phyloP scores from a whole-genome alignment of 2,329 filamentous ascomycete species.

The Cladosporium velox region DNA sequence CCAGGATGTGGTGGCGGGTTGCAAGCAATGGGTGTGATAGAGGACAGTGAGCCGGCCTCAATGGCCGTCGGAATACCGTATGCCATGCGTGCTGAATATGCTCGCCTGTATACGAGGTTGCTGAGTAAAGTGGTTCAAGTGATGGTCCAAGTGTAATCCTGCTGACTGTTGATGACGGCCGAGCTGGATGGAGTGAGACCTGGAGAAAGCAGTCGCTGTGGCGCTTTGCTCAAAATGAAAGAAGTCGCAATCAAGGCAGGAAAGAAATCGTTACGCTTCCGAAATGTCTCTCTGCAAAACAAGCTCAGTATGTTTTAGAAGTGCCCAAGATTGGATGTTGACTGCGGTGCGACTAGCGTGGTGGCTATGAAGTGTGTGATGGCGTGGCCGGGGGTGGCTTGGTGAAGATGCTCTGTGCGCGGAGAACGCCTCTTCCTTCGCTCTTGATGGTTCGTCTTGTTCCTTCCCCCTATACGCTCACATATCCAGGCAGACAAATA shows the following conservation, averaged over 20 bases:
- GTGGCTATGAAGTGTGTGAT: slow-evolving; percentile 8
- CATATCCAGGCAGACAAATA: background rate
- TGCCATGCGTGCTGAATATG: slow-evolving; percentile 25
- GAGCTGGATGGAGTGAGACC: background rate
- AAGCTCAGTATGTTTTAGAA: slow-evolving; percentile 5
- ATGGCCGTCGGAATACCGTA: slow-evolving; percentile 45
- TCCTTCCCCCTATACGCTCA: background rate
- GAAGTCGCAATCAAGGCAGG: background rate
- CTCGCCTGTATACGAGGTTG: background rate
- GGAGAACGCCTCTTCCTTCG: background rate
- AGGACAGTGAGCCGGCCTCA: slow-evolving; percentile 80
- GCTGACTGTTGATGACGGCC: background rate
- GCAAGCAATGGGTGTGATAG: slow-evolving; percentile 76
- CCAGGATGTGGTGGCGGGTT: slow-evolving; percentile 77
- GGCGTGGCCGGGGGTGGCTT: slow-evolving; percentile 12
- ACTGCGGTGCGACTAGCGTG: background rate
- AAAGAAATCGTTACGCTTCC: background rate
- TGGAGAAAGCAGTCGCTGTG: background rate
- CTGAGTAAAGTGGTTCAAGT: background rate
- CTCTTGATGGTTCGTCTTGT: background rate
- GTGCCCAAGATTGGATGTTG: background rate
- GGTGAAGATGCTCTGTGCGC: background rate
- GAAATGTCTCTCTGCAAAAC: background rate
- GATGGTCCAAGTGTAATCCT: background rate
- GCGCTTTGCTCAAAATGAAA: background rate